Evolutionary conservation across 2,329 filamentous ascomycete species (phyloP).

Genomic region (Venturia effusa): DNA sequence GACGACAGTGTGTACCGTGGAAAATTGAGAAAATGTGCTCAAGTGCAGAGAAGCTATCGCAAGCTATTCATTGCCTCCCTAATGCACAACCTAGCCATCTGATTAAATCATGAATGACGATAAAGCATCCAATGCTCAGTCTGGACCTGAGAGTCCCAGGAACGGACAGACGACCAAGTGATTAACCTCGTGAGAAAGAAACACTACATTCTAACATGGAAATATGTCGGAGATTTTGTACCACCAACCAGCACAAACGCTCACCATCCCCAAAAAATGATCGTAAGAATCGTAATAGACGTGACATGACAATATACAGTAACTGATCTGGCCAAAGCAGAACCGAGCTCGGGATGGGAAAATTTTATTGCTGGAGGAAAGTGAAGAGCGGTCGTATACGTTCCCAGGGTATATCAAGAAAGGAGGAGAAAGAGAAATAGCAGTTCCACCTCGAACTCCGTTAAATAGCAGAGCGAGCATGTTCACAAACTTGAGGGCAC

Average conservation of each 20-base stretch:
- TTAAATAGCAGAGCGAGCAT: background rate
- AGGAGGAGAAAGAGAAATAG: background rate
- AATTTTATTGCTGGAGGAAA: background rate
- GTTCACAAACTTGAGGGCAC: too few relatives aligned
- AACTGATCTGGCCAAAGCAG: background rate
- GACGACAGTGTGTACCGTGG: background rate
- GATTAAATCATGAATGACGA: background rate
- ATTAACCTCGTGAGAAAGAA: background rate
- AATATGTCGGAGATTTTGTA: background rate
- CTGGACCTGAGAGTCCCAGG: background rate
- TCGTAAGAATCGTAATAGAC: conserved; percentile 2
- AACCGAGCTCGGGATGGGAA: background rate
- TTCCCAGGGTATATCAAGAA: background rate
- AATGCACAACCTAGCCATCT: background rate
- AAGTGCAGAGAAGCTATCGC: background rate
- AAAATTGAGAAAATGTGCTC: too few relatives aligned
- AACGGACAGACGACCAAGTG: background rate
- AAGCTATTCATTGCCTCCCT: background rate
- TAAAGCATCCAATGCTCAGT: background rate
- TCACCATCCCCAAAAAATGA: background rate
- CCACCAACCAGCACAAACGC: background rate
- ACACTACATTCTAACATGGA: background rate
- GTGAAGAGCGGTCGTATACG: background rate
- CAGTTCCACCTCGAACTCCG: background rate
- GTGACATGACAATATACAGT: conserved; percentile 1